phyloP scores from a whole-genome alignment of 2,329 filamentous ascomycete species.

The Claviceps purpurea region DNA sequence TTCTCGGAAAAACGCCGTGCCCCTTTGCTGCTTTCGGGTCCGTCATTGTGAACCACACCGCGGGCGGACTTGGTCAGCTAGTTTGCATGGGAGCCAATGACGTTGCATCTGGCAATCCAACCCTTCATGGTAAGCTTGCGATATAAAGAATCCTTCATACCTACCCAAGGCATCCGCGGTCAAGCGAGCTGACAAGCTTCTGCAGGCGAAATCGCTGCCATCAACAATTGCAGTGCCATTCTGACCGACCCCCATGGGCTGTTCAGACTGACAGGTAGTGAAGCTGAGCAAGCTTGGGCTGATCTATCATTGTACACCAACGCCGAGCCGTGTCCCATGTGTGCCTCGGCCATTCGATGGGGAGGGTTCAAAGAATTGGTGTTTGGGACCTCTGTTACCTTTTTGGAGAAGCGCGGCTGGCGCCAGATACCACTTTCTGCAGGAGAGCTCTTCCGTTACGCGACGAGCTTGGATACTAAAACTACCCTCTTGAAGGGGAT shows the following conservation, averaged over 20 bases:
- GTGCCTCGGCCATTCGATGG: slow-evolving; percentile 42
- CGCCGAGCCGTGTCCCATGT: slow-evolving; percentile 45
- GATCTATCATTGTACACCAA: slow-evolving; percentile 41
- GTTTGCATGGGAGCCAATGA: slow-evolving; percentile 38
- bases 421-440: slow-evolving; percentile 33
- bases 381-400: slow-evolving; percentile 36
- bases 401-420: slow-evolving; percentile 34
- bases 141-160: not conserved
- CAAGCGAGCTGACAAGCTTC: not conserved
- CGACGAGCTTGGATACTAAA: slow-evolving; percentile 23
- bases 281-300: slow-evolving; percentile 31
- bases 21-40: slow-evolving; percentile 39
- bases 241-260: slow-evolving; percentile 31
- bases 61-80: slow-evolving; percentile 25
- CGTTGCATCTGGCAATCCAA: slow-evolving; percentile 34
- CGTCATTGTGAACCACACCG: slow-evolving; percentile 42
- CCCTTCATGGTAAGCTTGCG: slow-evolving; percentile 29
- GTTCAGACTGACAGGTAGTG: slow-evolving; percentile 26
- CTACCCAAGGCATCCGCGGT: not conserved
- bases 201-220: slow-evolving; percentile 37
- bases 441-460: slow-evolving; percentile 27
- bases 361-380: slow-evolving; percentile 41
- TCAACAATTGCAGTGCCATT: slow-evolving; percentile 37
- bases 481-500: slow-evolving; percentile 30
- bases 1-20: slow-evolving; percentile 24